Base-by-base conservation (phyloP, 2,329 filamentous ascomycete species). In the Phialocephala sp. region DNA sequence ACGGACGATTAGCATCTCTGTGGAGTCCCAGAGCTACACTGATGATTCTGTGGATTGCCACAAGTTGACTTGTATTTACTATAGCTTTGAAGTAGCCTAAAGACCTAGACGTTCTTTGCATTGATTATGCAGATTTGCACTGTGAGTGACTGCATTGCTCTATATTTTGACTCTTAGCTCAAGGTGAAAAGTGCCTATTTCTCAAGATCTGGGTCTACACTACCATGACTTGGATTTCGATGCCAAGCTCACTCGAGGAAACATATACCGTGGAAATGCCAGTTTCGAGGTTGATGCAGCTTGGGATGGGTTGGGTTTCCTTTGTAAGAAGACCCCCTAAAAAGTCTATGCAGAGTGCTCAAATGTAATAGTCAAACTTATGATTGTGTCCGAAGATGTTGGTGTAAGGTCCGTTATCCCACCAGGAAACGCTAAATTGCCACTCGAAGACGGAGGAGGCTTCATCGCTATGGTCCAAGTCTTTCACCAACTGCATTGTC, bases 401-500 rank as follows among this genome's bases (percentile, higher is more conserved):
- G 52, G 27, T 8, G 20, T 56, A 11, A 56, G 35, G 52, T 56
- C 52, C 8, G 24, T 24, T 9, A 56, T 56, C 8, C 52, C 24
- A 8, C 27, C 27, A 56, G 52, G 52, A 56, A 52, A 60, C 35
- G 58, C 43, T 12, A 60, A 39, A 22, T 22, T 63, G 14, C 62
- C 62, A 5, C 54, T 39, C 11, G 55, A 63, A 35, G 15, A 41
- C 9, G 62, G 62, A 18, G 62, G 62, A 27, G 62, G 62, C 11
- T 59, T 52, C 22, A 41, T 64, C 8, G 62, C 56, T 41, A 59
- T 59, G 35, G 36, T 64, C 3, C 41, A 64, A 22, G 62, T 64
- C 14, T 59, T 59, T 18, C 62, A 64, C 58, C 36, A 50, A n/a
- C 22, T 64, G 22, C 56, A 64, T 22, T 64, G 62, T n/a, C 37